A percentile compares a stretch with the other conserved stretches of the same genome.
Conservation (phyloP, 202 grass and related monocot genomes). For the Hordeum pubiflorum region DNA sequence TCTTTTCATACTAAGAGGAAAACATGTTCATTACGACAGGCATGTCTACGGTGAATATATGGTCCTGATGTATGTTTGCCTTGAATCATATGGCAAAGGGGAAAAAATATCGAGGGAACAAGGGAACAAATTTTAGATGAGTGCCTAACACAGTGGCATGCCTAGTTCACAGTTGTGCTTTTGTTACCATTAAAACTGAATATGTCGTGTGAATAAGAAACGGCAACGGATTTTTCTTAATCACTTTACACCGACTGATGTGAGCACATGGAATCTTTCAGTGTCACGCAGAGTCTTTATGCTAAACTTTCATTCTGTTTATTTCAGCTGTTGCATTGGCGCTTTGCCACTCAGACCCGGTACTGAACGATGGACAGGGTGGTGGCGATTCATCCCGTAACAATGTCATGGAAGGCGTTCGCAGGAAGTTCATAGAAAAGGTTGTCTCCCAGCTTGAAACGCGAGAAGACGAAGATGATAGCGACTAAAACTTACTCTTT, state of each 20-base stretch:
- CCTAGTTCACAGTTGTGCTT: background rate
- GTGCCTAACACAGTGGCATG: background rate
- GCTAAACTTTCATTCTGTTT: slow-evolving; percentile 11
- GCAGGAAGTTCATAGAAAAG: slow-evolving; percentile 93
- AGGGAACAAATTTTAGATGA: background rate
- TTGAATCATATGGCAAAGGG: background rate
- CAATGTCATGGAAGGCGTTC: slow-evolving; percentile 79
- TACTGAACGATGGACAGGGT: slow-evolving; percentile 80
- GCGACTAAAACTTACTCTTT: slow-evolving; percentile 46
- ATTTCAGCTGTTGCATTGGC: slow-evolving; percentile 78
- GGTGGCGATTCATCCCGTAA: slow-evolving; percentile 53
- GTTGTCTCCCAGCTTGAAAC: slow-evolving; percentile 73
- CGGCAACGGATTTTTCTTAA: background rate
- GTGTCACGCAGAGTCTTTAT: background rate
- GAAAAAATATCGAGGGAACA: background rate
- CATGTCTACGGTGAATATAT: background rate
- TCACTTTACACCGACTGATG: background rate
- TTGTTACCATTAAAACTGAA: background rate
- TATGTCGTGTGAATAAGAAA: background rate
- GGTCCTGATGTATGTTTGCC: background rate
- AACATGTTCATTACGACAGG: background rate
- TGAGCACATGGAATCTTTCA: background rate
- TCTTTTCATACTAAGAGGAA: background rate
- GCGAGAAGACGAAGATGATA: slow-evolving; percentile 67
- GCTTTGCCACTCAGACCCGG: slow-evolving; percentile 78